Evolutionary conservation across 257 asterid species (phyloP), one percentile per base, ranked within the genome.

Genomic region (Prunella vulgaris): DNA sequence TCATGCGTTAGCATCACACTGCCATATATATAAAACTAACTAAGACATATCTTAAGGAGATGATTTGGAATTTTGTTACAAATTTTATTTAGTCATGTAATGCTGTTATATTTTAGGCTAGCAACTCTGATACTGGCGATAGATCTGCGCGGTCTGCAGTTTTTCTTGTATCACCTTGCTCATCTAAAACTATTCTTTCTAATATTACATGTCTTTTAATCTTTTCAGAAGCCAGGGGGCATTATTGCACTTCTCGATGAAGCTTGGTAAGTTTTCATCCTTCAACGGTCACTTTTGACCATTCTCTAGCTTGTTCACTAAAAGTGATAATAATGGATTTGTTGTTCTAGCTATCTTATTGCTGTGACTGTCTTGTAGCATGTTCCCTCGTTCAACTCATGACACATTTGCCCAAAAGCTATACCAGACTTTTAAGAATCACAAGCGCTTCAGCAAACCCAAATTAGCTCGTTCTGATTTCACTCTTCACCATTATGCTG

Each of bases 231-330:
- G 85, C 97, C 97, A 28, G 99, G 99, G 28, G 99, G 99, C 76
- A 89, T 94, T 37, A 89, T 94, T 27, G 97, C 99, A 49, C 99
- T 94, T 76, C 96, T 94, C 49, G 99, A 94, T 83, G 97, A 94
- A 87, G 97, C 99, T 70, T 94, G 99, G 99, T 91, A 78, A 81
- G 88, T 78, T 44, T 37, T 56, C 35, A 46, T 62, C 61, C 37
- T 62, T 60, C 35, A 7, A 32, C 49, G 66, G 22, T 22, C 72
- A 18, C 17, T 57, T 14, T 51, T 74, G 32, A 28, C 49, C 33
- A 42, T 48, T 64, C 28, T 17, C 70, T 30, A 13, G 61, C 66
- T 54, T 64, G n/a, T 74, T 51, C 14, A 32, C 42, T 44, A 25
- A 27, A 17, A 40, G 30, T 37, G 51, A 28, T 44, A 59, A 51